Base-by-base conservation (phyloP, 768 basidiomycete genomes). In the Pulveroboletus sp. region DNA sequence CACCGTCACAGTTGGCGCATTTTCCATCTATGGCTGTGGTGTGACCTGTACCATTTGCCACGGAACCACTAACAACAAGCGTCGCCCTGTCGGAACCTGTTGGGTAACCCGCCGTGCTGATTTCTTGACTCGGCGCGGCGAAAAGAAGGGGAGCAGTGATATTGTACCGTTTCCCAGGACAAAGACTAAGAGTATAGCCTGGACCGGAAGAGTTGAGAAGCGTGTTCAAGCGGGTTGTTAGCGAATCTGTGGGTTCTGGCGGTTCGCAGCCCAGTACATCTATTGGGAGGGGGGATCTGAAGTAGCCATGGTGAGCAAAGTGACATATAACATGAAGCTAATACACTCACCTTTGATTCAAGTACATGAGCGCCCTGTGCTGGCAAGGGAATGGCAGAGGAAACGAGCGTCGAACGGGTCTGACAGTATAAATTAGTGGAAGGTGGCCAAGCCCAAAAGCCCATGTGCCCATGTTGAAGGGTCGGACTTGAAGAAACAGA, bases 81-180 rank as follows among this genome's bases (percentile, higher is more conserved):
- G 75, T 80, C 6, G 91, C 91, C 51, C 91, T 76, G 10, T 75
- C 72, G 45, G 76, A 71, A 19, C 76, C 87, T 0, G 75, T 80
- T 0, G 91, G 91, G 53, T 90, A 86, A 14, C 87, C 88, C 6
- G 74, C 58, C 0, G 91, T 93, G 56, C 81, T 87, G 40, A 93
- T 91, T 68, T 93, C 91, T 67, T 93, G 85, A 57, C 83, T 73
- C 0, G 78, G 73, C 11, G 81, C 77, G 0, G 81, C 73, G 57
- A 89, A 90, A 27, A 76, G 67, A 43, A 93, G 74, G 1, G 87
- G 83, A 3, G 80, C 76, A 45, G 79, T 75, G 52, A 92, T 78
- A 53, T 76, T 50, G 61, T 93, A 93, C 41, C 76, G 68, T 45
- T 75, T 65, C 26, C 71, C 68, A 2, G 81, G 81, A 67, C 91